Base-by-base conservation (phyloP, 306 rosid species). In the Lupinus albus region DNA sequence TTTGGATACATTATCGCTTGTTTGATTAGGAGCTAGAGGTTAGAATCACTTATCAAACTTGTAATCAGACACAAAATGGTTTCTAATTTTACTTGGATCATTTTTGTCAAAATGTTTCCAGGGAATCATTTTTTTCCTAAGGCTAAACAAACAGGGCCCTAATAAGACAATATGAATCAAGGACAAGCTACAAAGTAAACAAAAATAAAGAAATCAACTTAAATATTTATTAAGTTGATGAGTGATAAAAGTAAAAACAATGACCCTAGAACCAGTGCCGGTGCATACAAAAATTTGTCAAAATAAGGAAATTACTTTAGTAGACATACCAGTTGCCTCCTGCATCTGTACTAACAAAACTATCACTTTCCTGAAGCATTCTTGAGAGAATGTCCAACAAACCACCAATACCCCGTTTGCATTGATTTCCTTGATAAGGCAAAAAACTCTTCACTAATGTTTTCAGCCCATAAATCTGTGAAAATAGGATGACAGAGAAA, bases 381-480 rank as follows among this genome's bases (percentile, higher is more conserved):
- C 51, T 67, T 68, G 79, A 73, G 69, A 88, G 72, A 75, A 80
- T 62, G 47, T 78, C 82, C 83, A 88, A 80, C 67, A 93, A 79
- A 65, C 75, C 82, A 61, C 47, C 67, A 77, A 89, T 70, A 53
- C 80, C 46, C 78, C 64, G 39, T 32, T 61, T 32, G 50, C 57
- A 79, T 36, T 64, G 78, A 73, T 67, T 81, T 67, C 84, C 88
- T 58, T 46, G 82, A 71, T 80, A 85, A 12, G 91, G 91, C 78
- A 93, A 81, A 80, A 70, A 84, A 75, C 91, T 84, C 87, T 86
- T 89, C 54, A 88, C 88, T 50, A 93, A 83, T 54, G 96, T 64
- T 89, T 89, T 88, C 77, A 93, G 81, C 73, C 86, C 97, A 82
- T 73, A 89, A 73, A 88, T 89, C 98, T 93, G 90, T 79, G 83